Base-by-base conservation (phyloP, 495 filamentous ascomycete genomes). In the Achaetomiella virescens region DNA sequence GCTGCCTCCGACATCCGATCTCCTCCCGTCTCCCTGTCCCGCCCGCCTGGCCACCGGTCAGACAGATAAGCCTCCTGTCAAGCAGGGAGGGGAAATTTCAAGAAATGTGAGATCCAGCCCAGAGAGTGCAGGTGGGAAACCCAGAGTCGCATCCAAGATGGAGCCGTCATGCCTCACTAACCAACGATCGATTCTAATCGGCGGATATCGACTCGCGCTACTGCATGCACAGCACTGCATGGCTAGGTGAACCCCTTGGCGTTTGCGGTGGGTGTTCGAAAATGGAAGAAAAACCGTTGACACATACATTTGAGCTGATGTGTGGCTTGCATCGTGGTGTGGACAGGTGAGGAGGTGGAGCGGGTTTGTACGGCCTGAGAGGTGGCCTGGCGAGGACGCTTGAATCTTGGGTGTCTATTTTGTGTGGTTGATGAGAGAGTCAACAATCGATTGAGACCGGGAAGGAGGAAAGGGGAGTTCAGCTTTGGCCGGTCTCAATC, bases 261-360 rank as follows among this genome's bases (percentile, higher is more conserved):
- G 10, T 17, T 31, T 4, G 27, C 9, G 27, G 27, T 31, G 42
- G 17, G 52, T 54, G 33, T 20, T 29, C 40, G 15, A 14, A 21
- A 33, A 3, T 1, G 2, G 15, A 29, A 24, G 3, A 15, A 14
- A 42, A 52, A 37, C 37, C 49, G 38, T 43, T 42, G 37, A 52
- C 49, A 52, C 49, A 52, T 43, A 42, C 38, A 43, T 43, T 29
- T 31, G 6, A 25, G 15, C 37, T 3, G 18, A 43, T 22, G 51
- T 22, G 46, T 14, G 42, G 31, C 43, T 38, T 53, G 51, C 51
- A 45, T 50, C 14, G 31, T 24, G 25, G 31, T 24, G 44, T 45
- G 20, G 25, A n/a, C 44, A 46, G 15, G 44, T 3, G 24, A 12
- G 20, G 2, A 18, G 31, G 35, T 52, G 35, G 47, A 15, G 29